phyloP scores from a whole-genome alignment of 352 stramenopile genomes.

The Phytophthora litchii region DNA sequence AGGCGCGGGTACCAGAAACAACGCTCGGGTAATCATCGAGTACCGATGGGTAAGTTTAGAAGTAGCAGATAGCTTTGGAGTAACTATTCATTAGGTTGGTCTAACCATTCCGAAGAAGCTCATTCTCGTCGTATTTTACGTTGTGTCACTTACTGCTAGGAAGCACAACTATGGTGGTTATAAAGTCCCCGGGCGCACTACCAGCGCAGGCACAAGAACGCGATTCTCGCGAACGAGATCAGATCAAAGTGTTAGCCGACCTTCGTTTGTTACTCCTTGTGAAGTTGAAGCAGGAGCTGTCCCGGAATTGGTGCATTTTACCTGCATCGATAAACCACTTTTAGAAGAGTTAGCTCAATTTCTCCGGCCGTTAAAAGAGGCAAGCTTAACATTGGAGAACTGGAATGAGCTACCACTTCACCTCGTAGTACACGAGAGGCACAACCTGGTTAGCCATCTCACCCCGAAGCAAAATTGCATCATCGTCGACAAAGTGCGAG shows the following conservation, averaged over 20 bases:
- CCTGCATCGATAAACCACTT: conserved; percentile 2
- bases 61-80: too few relatives aligned
- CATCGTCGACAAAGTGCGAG: too few relatives aligned
- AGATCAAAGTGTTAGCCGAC: background rate
- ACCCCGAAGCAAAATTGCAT: background rate
- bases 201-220: background rate
- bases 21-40: too few relatives aligned
- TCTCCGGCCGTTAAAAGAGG: background rate
- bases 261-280: background rate
- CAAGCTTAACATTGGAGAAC: background rate
- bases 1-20: too few relatives aligned
- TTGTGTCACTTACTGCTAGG: too few relatives aligned
- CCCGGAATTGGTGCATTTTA: background rate
- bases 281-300: background rate
- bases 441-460: background rate
- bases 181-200: background rate
- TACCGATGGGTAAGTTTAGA: too few relatives aligned
- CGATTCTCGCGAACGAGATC: background rate
- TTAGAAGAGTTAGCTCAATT: background rate
- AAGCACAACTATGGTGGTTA: too few relatives aligned
- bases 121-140: too few relatives aligned
- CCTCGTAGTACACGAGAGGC: background rate
- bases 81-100: background rate
- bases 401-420: background rate
- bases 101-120: background rate